These are phyloP conservation scores for Termitomyces sp. DNA, from an alignment of 768 basidiomycete species.

Conservation along the genomic window DNA sequence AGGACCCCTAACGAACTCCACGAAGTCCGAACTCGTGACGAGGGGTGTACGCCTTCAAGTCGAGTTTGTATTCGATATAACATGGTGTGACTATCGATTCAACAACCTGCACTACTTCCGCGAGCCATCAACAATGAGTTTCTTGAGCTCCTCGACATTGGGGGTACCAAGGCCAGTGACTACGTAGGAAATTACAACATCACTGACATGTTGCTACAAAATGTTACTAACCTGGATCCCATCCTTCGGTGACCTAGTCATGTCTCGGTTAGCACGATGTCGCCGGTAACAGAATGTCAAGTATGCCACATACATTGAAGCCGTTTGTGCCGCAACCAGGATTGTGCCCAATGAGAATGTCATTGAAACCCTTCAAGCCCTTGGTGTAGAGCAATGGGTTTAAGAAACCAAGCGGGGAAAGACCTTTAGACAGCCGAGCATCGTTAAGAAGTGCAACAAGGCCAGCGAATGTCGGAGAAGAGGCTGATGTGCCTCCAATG, in stretches of 20 bases:
- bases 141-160: constrained; percentile 45
- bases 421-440: constrained; percentile 39
- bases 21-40: no score
- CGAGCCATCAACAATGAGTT: constrained; percentile 2
- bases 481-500: constrained; percentile 59
- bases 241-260: constrained; percentile 42
- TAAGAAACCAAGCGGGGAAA: constrained; percentile 55
- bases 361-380: constrained; percentile 41
- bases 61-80: neutral
- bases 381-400: constrained; percentile 58
- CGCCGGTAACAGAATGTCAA: neutral
- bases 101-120: neutral
- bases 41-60: neutral
- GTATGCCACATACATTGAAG: constrained; percentile 44
- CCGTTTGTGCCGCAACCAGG: constrained; percentile 56
- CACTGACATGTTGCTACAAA: neutral
- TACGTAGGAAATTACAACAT: neutral
- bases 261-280: constrained; percentile 1
- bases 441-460: constrained; percentile 64
- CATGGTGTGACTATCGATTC: neutral
- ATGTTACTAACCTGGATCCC: constrained; percentile 50
- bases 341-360: constrained; percentile 53
- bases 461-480: constrained; percentile 58
- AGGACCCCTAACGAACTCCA: no score
- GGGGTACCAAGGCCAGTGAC: constrained; percentile 27